Base-by-base conservation (phyloP, 2,329 filamentous ascomycete genomes). In the Orbilia brochopaga region DNA sequence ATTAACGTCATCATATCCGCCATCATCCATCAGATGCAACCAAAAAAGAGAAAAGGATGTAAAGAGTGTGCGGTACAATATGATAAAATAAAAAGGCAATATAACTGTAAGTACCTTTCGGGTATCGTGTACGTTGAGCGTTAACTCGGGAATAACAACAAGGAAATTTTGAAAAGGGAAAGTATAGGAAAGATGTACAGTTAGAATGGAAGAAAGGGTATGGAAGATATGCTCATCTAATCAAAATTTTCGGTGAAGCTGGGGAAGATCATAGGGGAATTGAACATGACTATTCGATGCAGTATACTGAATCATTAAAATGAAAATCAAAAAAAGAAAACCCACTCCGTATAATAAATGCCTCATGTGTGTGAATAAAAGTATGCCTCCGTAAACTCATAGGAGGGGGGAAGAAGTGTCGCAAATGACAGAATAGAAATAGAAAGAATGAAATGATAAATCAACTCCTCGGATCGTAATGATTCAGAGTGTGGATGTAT, bases 41-140 rank as follows among this genome's bases (percentile, higher is more conserved):
- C 10, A 24, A 52, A 55, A 53, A 54, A 0, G 44, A 15, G 48
- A 48, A 66, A 52, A 44, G 2, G 55, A 61, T 40, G 23, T 24
- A 55, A 35, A 27, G 23, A 56, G 52, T 23, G 44, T 17, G 27
- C 27, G 27, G 27, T 32, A 32, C 27, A 32, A 32, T n/a, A n/a
- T 48, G 46, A 48, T 37, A 54, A 48, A 51, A 52, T 37, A 50
- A 21, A 60, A 55, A 61, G 61, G 57, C 56, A 42, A 59, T 59
- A 42, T 64, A 63, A 42, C 13, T 15, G 37, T n/a, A 13, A 13
- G 37, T 42, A 42, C 37, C 37, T 15, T 42, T 13, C 37, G 66
- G 66, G 66, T 70, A 70, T 70, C 66, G 66, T 70, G 66, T 70
- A 70, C 66, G 66, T 59, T 23, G 53, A 64, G 35, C 10, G 15